Conservation (phyloP, 805 yeast species). For the Kuraishia piskuri region DNA sequence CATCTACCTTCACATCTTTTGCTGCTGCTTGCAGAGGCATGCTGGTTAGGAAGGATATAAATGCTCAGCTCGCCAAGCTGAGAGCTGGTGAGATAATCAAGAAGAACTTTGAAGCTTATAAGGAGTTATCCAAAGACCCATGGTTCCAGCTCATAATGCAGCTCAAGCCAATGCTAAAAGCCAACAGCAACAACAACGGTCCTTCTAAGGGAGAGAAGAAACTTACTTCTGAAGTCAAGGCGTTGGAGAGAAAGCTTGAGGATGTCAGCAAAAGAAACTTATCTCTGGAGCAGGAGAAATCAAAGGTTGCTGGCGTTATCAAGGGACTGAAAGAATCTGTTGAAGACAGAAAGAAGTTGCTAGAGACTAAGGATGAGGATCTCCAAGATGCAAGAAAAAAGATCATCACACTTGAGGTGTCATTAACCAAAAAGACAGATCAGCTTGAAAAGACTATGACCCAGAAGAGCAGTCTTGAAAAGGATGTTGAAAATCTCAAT, state of each 20-base stretch:
- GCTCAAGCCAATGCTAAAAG: conserved; percentile 63
- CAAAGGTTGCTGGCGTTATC: conserved; percentile 21
- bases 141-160: conserved; percentile 74
- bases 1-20: conserved; percentile 44
- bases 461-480: neutral
- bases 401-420: neutral
- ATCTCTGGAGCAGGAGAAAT: conserved; percentile 37
- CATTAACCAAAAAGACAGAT: neutral
- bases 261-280: conserved; percentile 30
- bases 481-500: neutral
- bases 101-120: conserved; percentile 46
- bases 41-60: conserved; percentile 40
- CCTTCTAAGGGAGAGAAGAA: conserved; percentile 21
- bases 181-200: conserved; percentile 30
- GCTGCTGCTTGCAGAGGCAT: conserved; percentile 63
- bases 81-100: conserved; percentile 68
- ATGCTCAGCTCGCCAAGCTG: conserved; percentile 42
- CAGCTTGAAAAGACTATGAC: neutral
- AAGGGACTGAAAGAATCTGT: neutral
- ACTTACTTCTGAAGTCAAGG: conserved; percentile 24
- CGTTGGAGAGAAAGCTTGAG: conserved; percentile 14
- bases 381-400: neutral
- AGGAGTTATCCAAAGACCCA: conserved; percentile 42
- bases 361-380: neutral
- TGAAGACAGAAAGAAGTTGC: neutral